A percentile compares a stretch with the other conserved stretches of the same genome.
phyloP scores from a whole-genome alignment of 345 rosid genomes.

The Physaria fendleri region DNA sequence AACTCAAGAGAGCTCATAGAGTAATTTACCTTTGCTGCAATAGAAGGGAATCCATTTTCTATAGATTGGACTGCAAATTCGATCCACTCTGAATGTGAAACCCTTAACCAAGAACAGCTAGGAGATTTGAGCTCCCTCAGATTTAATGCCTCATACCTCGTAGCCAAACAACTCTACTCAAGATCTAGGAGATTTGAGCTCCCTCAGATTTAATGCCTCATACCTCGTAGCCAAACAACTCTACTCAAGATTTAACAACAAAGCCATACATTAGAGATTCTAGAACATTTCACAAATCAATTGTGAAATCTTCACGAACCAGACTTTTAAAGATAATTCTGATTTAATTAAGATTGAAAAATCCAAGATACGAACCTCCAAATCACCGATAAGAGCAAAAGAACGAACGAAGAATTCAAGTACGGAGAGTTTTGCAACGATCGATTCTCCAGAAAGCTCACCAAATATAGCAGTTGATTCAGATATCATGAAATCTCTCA shows the following conservation, averaged over 20 bases:
- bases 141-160: slow-evolving; percentile 65
- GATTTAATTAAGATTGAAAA: neutral
- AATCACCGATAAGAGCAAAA: slow-evolving; percentile 67
- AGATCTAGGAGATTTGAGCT: slow-evolving; percentile 29
- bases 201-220: slow-evolving; percentile 60
- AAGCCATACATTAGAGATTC: neutral
- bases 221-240: slow-evolving; percentile 70
- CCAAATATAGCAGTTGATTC: slow-evolving; percentile 39
- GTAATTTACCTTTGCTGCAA: slow-evolving; percentile 47
- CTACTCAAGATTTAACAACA: slow-evolving; percentile 16
- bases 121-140: slow-evolving; percentile 50
- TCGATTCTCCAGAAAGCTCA: slow-evolving; percentile 34
- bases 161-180: slow-evolving; percentile 57
- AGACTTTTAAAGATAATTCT: neutral
- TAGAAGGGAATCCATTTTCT: slow-evolving; percentile 45
- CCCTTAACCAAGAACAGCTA: slow-evolving; percentile 40
- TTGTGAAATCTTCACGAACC: neutral
- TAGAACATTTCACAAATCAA: neutral
- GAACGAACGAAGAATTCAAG: slow-evolving; percentile 71
- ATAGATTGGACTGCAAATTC: slow-evolving; percentile 54
- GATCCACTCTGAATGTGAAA: slow-evolving; percentile 58
- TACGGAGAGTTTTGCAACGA: slow-evolving; percentile 48
- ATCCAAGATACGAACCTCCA: slow-evolving; percentile 37
- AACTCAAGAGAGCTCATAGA: neutral
- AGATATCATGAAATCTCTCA: slow-evolving; percentile 47